Evolutionary conservation across 176 grass and related monocot genomes (phyloP).

Genomic region (Aechmea fasciata): DNA sequence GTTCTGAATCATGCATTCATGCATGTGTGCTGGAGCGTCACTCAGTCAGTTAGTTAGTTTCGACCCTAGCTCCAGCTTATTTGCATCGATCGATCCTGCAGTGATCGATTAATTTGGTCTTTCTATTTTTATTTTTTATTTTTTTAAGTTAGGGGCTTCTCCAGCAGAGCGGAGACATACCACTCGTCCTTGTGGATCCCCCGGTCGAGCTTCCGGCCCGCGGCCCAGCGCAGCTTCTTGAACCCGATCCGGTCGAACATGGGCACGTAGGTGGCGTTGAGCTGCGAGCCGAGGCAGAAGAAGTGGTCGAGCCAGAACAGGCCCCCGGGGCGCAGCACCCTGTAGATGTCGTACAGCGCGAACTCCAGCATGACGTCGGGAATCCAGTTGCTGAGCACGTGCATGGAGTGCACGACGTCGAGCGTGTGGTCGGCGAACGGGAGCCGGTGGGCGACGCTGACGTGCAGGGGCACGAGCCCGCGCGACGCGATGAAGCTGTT

Average conservation of each 20-base stretch:
- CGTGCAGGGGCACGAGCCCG: slow-evolving; percentile 37
- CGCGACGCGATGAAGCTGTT: slow-evolving; percentile 42
- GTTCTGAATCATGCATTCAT: too few species aligned
- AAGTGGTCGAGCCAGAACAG: slow-evolving; percentile 51
- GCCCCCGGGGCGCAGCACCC: slow-evolving; percentile 35
- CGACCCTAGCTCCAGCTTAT: too few species aligned
- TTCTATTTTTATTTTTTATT: neutral
- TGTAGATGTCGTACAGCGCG: slow-evolving; percentile 37
- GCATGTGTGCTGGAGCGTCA: too few species aligned
- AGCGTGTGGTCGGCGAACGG: slow-evolving; percentile 25
- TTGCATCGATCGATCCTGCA: too few species aligned
- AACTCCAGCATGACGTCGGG: slow-evolving; percentile 29
- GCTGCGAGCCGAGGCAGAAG: slow-evolving; percentile 30
- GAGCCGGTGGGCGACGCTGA: slow-evolving; percentile 14
- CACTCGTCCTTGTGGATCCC: slow-evolving; percentile 33
- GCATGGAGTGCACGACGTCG: slow-evolving; percentile 39
- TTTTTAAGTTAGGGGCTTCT: slow-evolving; percentile 31
- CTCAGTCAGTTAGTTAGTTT: too few species aligned
- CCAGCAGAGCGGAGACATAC: slow-evolving; percentile 44
- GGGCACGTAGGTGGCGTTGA: slow-evolving; percentile 21
- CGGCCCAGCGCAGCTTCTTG: slow-evolving; percentile 39
- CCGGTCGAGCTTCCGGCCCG: slow-evolving; percentile 34
- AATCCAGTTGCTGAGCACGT: slow-evolving; percentile 35
- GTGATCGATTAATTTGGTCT: too few species aligned
- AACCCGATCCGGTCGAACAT: slow-evolving; percentile 34